Conservation (phyloP, 2,329 filamentous ascomycete species). For the Trichoderma sp. region DNA sequence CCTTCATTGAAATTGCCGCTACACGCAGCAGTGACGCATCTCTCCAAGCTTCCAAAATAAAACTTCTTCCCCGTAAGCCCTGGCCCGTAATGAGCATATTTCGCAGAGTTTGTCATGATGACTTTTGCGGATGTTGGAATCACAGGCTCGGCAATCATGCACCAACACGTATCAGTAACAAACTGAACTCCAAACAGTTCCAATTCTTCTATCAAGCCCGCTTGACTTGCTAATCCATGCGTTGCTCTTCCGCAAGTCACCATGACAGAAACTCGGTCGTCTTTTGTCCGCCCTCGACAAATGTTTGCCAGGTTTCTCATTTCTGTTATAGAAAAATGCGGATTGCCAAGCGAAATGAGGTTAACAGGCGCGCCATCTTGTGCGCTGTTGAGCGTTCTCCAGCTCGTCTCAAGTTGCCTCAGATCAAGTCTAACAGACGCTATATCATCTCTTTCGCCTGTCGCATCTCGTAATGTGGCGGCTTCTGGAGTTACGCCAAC, state of each 20-base stretch:
- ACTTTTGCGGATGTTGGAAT: slow-evolving; percentile 37
- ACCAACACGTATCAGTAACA: slow-evolving; percentile 54
- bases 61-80: slow-evolving; percentile 34
- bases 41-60: slow-evolving; percentile 35
- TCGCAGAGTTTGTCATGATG: slow-evolving; percentile 52
- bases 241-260: slow-evolving; percentile 29
- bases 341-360: slow-evolving; percentile 50
- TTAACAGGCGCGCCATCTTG: slow-evolving; percentile 35
- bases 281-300: slow-evolving; percentile 37
- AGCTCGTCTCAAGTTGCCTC: background rate
- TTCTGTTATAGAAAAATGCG: slow-evolving; percentile 49
- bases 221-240: slow-evolving; percentile 31
- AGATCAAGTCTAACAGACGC: background rate
- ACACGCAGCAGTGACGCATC: slow-evolving; percentile 36
- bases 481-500: slow-evolving; percentile 46
- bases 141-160: slow-evolving; percentile 49
- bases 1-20: background rate
- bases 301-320: slow-evolving; percentile 40
- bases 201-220: slow-evolving; percentile 39
- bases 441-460: background rate
- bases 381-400: slow-evolving; percentile 31
- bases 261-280: slow-evolving; percentile 27
- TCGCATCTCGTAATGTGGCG: slow-evolving; percentile 15
- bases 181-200: slow-evolving; percentile 45
- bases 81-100: slow-evolving; percentile 51